Percentiles rank a stretch among this genome's conserved stretches.
Evolutionary conservation across 768 basidiomycete species (phyloP).

Genomic region (Psilocybe cubensis): DNA sequence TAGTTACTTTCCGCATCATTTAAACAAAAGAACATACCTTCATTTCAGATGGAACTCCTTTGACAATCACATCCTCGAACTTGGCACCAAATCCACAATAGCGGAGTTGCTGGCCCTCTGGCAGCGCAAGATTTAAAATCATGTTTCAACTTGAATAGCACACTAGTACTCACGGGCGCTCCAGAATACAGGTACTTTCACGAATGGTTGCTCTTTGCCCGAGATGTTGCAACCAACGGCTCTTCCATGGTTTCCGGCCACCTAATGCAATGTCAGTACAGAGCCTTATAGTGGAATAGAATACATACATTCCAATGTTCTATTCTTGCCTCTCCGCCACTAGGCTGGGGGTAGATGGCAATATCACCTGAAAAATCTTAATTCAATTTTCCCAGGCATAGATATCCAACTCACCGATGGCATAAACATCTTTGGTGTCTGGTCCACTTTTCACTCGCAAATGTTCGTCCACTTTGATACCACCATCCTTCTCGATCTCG

Average conservation of each 20-base stretch:
- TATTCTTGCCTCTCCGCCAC: slow-evolving; percentile 60
- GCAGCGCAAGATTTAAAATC: neutral
- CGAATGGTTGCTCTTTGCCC: slow-evolving; percentile 65
- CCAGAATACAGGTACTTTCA: slow-evolving; percentile 89
- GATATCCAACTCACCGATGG: slow-evolving; percentile 52
- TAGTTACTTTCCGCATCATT: neutral
- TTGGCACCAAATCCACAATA: slow-evolving; percentile 78
- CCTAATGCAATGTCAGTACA: slow-evolving; percentile 44
- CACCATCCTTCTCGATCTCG: slow-evolving; percentile 73
- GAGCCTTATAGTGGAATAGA: neutral
- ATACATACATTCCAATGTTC: slow-evolving; percentile 88
- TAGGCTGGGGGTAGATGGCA: slow-evolving; percentile 72
- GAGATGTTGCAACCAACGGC: slow-evolving; percentile 82
- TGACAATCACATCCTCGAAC: slow-evolving; percentile 79
- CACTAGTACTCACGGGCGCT: slow-evolving; percentile 69
- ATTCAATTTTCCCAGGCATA: neutral
- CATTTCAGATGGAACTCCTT: slow-evolving; percentile 74
- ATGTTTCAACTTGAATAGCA: slow-evolving; percentile 1
- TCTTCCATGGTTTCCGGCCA: slow-evolving; percentile 86
- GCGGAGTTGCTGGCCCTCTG: slow-evolving; percentile 85
- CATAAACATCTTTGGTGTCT: slow-evolving; percentile 60
- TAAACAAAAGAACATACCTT: slow-evolving; percentile 54
- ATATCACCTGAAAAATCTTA: slow-evolving; percentile 61
- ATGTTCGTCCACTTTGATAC: slow-evolving; percentile 77
- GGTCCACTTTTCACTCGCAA: slow-evolving; percentile 55